A percentile compares a stretch with the other conserved stretches of the same genome.
Evolutionary conservation across 495 filamentous ascomycete species (phyloP).

Genomic region (Hypoxylon intermedium): DNA sequence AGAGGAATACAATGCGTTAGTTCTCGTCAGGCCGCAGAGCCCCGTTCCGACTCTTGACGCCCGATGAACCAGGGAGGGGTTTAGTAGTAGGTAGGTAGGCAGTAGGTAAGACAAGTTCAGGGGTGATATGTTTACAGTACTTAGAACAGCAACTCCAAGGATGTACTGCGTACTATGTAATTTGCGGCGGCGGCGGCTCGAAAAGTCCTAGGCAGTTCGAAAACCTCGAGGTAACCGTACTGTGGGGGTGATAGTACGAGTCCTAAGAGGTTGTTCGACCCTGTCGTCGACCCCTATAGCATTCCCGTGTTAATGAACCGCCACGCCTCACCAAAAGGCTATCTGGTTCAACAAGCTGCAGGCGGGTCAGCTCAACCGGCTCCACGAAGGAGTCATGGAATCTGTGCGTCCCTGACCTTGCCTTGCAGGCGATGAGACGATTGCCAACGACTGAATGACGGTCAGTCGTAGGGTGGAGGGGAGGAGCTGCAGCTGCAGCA

Average conservation of each 20-base stretch:
- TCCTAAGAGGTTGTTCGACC: slow-evolving; percentile 30
- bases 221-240: slow-evolving; percentile 1
- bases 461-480: slow-evolving; percentile 5
- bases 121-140: slow-evolving; percentile 6
- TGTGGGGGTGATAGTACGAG: slow-evolving; percentile 26
- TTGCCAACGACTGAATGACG: slow-evolving; percentile 20
- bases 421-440: slow-evolving; percentile 27
- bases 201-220: slow-evolving; percentile 8
- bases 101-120: slow-evolving; percentile 25
- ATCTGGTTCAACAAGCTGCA: slow-evolving; percentile 13
- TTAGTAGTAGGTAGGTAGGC: no score
- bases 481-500: slow-evolving; percentile 32
- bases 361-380: slow-evolving; percentile 30
- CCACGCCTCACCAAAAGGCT: slow-evolving; percentile 30
- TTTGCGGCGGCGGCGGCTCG: background rate
- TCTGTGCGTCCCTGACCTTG: slow-evolving; percentile 4
- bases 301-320: slow-evolving; percentile 34
- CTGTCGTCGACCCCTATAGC: slow-evolving; percentile 42
- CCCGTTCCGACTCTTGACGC: slow-evolving; percentile 16
- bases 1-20: slow-evolving; percentile 7
- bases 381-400: slow-evolving; percentile 29
- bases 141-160: no score
- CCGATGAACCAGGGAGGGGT: slow-evolving; percentile 23
- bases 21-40: slow-evolving; percentile 22
- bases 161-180: slow-evolving; percentile 12